phyloP scores from a whole-genome alignment of 352 stramenopile genomes.

The Peronosclerospora sorghi region DNA sequence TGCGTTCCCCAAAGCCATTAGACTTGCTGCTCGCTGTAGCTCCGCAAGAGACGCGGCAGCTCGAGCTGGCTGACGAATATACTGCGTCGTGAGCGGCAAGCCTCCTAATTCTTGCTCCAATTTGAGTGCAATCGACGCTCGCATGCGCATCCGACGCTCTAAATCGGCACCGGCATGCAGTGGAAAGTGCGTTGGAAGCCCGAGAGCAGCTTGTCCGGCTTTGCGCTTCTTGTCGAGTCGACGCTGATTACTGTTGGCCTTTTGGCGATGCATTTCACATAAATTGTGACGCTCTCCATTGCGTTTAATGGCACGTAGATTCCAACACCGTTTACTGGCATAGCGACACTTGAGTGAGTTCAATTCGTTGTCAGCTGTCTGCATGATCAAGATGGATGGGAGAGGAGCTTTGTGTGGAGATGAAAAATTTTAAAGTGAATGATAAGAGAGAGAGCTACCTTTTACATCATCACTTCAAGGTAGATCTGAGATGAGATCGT shows the following conservation, averaged over 20 bases:
- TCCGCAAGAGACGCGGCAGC: conserved; percentile 12
- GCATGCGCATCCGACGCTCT: conserved; percentile 26
- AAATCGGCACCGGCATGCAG: conserved; percentile 14
- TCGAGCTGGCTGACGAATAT: conserved; percentile 15
- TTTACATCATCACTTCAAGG: background rate
- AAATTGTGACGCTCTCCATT: conserved; percentile 78
- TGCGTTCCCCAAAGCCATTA: conserved; percentile 10
- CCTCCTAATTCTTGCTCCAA: conserved; percentile 23
- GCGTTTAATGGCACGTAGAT: conserved; percentile 66
- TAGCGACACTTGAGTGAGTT: conserved; percentile 59
- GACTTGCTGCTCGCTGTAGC: conserved; percentile 18
- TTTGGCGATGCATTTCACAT: conserved; percentile 76
- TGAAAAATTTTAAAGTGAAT: conserved; percentile 22
- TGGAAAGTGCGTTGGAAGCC: conserved; percentile 15
- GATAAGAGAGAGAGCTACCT: background rate
- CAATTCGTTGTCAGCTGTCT: conserved; percentile 26
- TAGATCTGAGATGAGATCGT: too few species aligned
- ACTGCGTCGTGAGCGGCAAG: conserved; percentile 24
- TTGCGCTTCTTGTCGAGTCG: conserved; percentile 71
- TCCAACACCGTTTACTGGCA: conserved; percentile 75
- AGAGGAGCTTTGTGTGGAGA: conserved; percentile 4
- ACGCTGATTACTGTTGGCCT: conserved; percentile 76
- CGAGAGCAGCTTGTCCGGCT: conserved; percentile 26
- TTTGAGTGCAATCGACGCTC: conserved; percentile 24
- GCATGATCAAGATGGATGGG: background rate